phyloP scores from a whole-genome alignment of 192 early-diverging fungal species.

The Rhizophagus clarus region DNA sequence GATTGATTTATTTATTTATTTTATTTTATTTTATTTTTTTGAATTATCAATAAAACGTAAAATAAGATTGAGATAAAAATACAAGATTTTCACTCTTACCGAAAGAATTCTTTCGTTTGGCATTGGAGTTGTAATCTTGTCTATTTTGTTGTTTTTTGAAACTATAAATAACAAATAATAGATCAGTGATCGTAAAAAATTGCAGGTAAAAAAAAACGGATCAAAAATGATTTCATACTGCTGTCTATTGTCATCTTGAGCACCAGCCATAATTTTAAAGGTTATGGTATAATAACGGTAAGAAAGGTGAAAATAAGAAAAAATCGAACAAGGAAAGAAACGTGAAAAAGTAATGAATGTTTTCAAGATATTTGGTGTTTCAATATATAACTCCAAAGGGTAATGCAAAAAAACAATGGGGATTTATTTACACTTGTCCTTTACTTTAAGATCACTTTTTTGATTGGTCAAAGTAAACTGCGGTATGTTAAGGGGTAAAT shows the following conservation, averaged over 20 bases:
- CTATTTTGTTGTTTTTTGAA: constrained; percentile 24
- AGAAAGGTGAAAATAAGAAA: background rate
- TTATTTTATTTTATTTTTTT: too few relatives aligned
- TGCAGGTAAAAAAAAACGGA: background rate
- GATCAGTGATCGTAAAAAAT: background rate
- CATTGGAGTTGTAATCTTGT: constrained; percentile 8
- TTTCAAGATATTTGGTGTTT: background rate
- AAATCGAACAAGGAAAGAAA: background rate
- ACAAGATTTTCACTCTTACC: background rate
- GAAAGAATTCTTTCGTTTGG: constrained; percentile 23
- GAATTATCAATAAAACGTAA: too few relatives aligned
- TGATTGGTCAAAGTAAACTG: too few relatives aligned
- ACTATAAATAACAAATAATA: background rate
- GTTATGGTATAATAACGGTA: background rate
- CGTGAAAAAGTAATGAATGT: background rate
- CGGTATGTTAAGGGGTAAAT: too few relatives aligned
- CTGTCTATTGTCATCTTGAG: constrained; percentile 9
- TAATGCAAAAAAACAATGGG: too few relatives aligned
- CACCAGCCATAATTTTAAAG: constrained; percentile 19
- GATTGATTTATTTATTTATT: too few relatives aligned
- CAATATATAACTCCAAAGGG: too few relatives aligned
- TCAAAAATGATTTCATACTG: background rate
- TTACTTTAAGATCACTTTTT: too few relatives aligned
- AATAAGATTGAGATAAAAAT: background rate
- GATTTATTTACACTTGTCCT: too few relatives aligned